Percentiles rank a stretch among this genome's conserved stretches.
These are phyloP conservation scores for Pseudoneurospora amorphoporcata DNA, from an alignment of 495 filamentous ascomycete genomes.

Conservation along the genomic window DNA sequence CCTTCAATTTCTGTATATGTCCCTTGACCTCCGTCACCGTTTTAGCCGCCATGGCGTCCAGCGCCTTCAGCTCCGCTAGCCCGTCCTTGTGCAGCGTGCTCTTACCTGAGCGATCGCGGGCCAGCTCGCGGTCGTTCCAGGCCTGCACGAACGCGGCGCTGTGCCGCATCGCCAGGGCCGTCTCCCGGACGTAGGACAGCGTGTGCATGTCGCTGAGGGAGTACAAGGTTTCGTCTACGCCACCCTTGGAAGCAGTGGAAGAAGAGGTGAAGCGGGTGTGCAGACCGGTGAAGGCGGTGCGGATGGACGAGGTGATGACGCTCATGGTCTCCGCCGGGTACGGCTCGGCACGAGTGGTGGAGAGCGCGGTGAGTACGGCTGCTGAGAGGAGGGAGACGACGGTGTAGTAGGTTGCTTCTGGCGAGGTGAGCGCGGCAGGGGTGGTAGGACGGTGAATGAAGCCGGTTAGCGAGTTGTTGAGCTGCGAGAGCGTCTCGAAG, in stretches of 20 bases:
- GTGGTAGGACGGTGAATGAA: constrained; percentile 16
- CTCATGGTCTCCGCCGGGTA: constrained; percentile 5
- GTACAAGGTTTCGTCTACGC: neutral
- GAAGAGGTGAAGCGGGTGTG: constrained; percentile 10
- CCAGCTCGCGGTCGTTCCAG: constrained; percentile 26
- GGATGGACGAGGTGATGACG: constrained; percentile 4
- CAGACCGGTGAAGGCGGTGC: constrained; percentile 12
- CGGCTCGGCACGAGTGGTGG: constrained; percentile 13
- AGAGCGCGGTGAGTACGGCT: constrained; percentile 11
- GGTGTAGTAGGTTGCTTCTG: constrained; percentile 20
- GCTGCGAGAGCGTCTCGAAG: constrained; percentile 11
- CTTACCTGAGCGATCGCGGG: constrained; percentile 27
- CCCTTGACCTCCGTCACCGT: constrained; percentile 22
- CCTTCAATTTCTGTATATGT: constrained; percentile 22
- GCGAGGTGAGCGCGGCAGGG: constrained; percentile 10
- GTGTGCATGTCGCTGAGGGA: constrained; percentile 13
- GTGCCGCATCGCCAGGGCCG: constrained; percentile 25
- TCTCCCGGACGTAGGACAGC: constrained; percentile 27
- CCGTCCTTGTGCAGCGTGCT: constrained; percentile 25
- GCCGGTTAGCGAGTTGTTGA: constrained; percentile 23
- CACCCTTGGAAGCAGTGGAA: neutral
- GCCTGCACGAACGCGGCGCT: constrained; percentile 21
- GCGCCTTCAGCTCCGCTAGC: constrained; percentile 25
- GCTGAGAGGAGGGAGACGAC: constrained; percentile 20
- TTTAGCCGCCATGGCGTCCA: constrained; percentile 18